Percentiles rank a stretch among this genome's conserved stretches.
Evolutionary conservation across 352 stramenopile species (phyloP).

Genomic region (Phytophthora crassamura): DNA sequence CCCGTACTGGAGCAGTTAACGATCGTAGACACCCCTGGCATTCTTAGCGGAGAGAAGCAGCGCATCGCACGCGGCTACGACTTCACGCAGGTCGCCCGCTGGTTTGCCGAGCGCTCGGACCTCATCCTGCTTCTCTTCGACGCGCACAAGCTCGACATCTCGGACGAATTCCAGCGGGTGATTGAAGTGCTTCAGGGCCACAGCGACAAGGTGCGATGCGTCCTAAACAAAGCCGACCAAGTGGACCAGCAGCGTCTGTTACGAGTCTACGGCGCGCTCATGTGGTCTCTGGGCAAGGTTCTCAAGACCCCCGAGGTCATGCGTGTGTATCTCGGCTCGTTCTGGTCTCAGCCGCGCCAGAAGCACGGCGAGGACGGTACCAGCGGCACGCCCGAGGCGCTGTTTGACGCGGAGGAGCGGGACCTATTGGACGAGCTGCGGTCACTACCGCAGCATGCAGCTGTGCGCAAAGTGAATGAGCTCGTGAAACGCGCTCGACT

Average conservation of each 20-base stretch:
- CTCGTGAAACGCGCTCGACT: slow-evolving; percentile 96
- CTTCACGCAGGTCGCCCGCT: slow-evolving; percentile 92
- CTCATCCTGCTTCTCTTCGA: slow-evolving; percentile 99
- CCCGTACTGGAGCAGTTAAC: slow-evolving; percentile 96
- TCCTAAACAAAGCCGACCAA: slow-evolving; percentile 99
- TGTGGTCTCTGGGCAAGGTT: slow-evolving; percentile 99
- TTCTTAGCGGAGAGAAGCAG: slow-evolving; percentile 99
- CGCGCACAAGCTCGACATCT: slow-evolving; percentile 99
- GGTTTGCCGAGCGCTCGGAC: slow-evolving; percentile 97
- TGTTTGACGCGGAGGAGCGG: slow-evolving; percentile 97
- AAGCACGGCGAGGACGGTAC: slow-evolving; percentile 87
- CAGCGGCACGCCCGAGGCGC: slow-evolving; percentile 44
- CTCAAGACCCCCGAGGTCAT: slow-evolving; percentile 98
- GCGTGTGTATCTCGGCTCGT: slow-evolving; percentile 98
- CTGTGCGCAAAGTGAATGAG: slow-evolving; percentile 94
- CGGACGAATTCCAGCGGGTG: slow-evolving; percentile 97
- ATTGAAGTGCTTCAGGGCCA: slow-evolving; percentile 97
- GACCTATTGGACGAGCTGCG: slow-evolving; percentile 98
- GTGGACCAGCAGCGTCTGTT: slow-evolving; percentile 98
- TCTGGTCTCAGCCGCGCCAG: slow-evolving; percentile 94
- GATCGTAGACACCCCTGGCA: slow-evolving; percentile 98
- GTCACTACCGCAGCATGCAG: slow-evolving; percentile 95
- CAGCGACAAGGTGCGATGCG: slow-evolving; percentile 98
- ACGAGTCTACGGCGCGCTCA: slow-evolving; percentile 97
- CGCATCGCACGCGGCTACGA: slow-evolving; percentile 97